Evolutionary conservation across 331 rosid genomes (phyloP).

Genomic region (Acacia pycnantha): DNA sequence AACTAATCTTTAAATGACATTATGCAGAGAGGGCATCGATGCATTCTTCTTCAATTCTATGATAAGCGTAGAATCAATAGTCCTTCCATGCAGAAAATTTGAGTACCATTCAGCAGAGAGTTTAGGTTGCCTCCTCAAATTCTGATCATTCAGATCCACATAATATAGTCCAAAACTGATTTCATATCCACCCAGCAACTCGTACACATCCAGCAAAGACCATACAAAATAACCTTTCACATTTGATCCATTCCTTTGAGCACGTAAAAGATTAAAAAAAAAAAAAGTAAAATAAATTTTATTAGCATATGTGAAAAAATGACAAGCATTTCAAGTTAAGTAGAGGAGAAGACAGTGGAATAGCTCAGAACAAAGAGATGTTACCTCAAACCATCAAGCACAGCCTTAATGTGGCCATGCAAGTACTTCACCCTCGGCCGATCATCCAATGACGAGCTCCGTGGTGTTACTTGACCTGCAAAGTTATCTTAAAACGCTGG

Average conservation of each 20-base stretch:
- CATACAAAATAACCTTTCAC: conserved; percentile 51
- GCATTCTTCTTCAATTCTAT: conserved; percentile 17
- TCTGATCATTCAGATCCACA: conserved; percentile 43
- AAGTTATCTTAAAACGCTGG: not conserved
- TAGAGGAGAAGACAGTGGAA: no score
- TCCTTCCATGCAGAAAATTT: conserved; percentile 33
- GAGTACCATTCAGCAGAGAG: conserved; percentile 57
- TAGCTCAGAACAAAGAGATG: not conserved
- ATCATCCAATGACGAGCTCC: conserved; percentile 44
- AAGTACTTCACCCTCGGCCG: conserved; percentile 40
- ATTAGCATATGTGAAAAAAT: not conserved
- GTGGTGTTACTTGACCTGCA: conserved; percentile 40
- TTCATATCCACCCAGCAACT: conserved; percentile 38
- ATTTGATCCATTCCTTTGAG: conserved; percentile 54
- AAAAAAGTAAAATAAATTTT: not conserved
- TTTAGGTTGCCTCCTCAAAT: conserved; percentile 51
- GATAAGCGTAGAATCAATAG: not conserved
- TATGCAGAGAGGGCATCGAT: not conserved
- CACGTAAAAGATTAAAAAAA: not conserved
- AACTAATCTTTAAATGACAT: not conserved
- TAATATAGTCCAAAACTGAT: conserved; percentile 40
- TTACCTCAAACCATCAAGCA: conserved; percentile 38
- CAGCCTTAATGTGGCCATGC: conserved; percentile 30
- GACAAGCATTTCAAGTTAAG: not conserved
- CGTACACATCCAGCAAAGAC: conserved; percentile 52